Conservation (phyloP, 2,329 filamentous ascomycete genomes). For the Alternaria gaisen region DNA sequence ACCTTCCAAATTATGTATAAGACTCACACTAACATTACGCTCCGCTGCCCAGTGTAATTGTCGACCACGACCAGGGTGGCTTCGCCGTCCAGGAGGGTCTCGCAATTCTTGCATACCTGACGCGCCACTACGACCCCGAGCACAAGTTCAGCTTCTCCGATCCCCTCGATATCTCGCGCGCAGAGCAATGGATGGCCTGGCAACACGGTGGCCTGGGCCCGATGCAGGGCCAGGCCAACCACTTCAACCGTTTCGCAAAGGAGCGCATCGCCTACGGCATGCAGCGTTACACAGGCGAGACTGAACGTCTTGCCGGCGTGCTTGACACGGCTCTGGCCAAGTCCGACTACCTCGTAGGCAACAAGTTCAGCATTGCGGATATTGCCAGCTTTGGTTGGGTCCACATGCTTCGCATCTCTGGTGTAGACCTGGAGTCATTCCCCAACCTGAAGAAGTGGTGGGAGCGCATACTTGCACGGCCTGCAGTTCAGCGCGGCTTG, state of each 20-base stretch:
- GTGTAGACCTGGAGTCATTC: slow-evolving; percentile 54
- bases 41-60: slow-evolving; percentile 56
- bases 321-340: slow-evolving; percentile 54
- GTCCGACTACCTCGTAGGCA: slow-evolving; percentile 56
- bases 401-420: slow-evolving; percentile 52
- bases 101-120: slow-evolving; percentile 56
- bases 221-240: slow-evolving; percentile 55
- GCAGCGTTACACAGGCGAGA: slow-evolving; percentile 58
- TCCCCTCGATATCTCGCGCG: slow-evolving; percentile 56
- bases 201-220: slow-evolving; percentile 56
- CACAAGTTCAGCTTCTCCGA: slow-evolving; percentile 59
- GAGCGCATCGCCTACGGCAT: slow-evolving; percentile 57
- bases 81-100: slow-evolving; percentile 62
- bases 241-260: slow-evolving; percentile 54
- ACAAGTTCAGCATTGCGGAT: slow-evolving; percentile 58
- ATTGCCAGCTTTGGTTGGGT: slow-evolving; percentile 58
- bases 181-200: slow-evolving; percentile 72
- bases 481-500: slow-evolving; percentile 54
- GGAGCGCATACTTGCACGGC: slow-evolving; percentile 53
- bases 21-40: not conserved
- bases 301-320: slow-evolving; percentile 57
- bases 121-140: slow-evolving; percentile 58
- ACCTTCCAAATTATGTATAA: not conserved
- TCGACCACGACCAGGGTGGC: slow-evolving; percentile 69
- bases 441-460: slow-evolving; percentile 57